These are phyloP conservation scores for Lotus japonicus DNA, from an alignment of 306 rosid genomes.

Conservation along the genomic window DNA sequence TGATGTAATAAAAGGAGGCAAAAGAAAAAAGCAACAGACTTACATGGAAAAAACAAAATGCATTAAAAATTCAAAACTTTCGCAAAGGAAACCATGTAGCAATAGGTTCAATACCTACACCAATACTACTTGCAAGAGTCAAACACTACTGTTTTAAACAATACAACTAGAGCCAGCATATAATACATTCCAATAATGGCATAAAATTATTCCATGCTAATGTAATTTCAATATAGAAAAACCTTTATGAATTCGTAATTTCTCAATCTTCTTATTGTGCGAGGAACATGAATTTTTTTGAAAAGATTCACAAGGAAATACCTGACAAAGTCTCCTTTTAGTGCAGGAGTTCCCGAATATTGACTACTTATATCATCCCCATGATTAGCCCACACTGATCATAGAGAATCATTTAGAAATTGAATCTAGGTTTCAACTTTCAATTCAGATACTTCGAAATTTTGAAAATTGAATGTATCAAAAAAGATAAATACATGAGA, in stretches of 20 bases:
- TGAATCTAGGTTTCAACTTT: not conserved
- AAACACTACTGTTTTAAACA: not conserved
- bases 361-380: constrained; percentile 94
- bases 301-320: constrained; percentile 32
- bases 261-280: not conserved
- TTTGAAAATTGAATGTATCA: not conserved
- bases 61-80: not conserved
- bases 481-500: constrained; percentile 13
- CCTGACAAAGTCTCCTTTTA: constrained; percentile 97
- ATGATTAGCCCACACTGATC: constrained; percentile 96
- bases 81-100: not conserved
- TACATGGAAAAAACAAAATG: not conserved
- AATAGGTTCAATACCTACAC: not conserved
- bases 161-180: not conserved
- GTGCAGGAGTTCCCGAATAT: constrained; percentile 93
- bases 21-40: constrained; percentile 2
- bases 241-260: constrained; percentile 6
- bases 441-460: constrained; percentile 8
- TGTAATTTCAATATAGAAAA: constrained; percentile 17
- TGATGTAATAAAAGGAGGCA: not conserved
- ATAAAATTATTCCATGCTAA: not conserved
- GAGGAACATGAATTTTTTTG: constrained; percentile 3
- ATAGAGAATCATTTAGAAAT: constrained; percentile 20
- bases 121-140: not conserved
- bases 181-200: not conserved